These are phyloP conservation scores for Fusarium nanum DNA, from an alignment of 2,329 filamentous ascomycete species.

Conservation along the genomic window DNA sequence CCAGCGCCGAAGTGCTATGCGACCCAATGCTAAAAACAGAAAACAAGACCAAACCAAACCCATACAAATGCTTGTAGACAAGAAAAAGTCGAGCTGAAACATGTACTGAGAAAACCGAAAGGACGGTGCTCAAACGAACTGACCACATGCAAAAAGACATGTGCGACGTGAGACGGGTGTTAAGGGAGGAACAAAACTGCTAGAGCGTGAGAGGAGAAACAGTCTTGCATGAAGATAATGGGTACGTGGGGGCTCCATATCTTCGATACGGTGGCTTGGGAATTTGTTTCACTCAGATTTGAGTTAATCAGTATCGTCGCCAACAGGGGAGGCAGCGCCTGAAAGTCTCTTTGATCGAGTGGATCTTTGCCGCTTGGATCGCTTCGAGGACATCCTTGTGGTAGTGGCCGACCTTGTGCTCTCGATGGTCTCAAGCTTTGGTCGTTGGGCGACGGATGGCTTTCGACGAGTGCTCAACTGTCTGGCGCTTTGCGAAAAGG, in stretches of 20 bases:
- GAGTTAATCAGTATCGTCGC: conserved; percentile 52
- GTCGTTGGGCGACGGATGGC: conserved; percentile 53
- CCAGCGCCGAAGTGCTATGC: conserved; percentile 44
- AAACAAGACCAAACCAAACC: conserved; percentile 31
- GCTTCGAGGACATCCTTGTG: conserved; percentile 47
- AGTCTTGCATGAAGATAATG: conserved; percentile 22
- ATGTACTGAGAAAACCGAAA: conserved; percentile 26
- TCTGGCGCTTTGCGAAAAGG: conserved; percentile 43
- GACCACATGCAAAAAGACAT: conserved; percentile 5
- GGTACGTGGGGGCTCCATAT: conserved; percentile 17
- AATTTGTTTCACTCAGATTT: conserved; percentile 22
- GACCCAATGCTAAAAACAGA: conserved; percentile 39
- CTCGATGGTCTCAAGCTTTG: conserved; percentile 60
- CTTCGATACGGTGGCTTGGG: conserved; percentile 21
- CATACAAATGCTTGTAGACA: conserved; percentile 45
- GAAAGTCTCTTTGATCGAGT: conserved; percentile 47
- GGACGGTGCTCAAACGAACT: conserved; percentile 16
- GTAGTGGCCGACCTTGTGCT: conserved; percentile 54
- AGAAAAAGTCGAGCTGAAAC: conserved; percentile 26
- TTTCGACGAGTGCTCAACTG: conserved; percentile 41
- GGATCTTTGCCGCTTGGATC: conserved; percentile 48
- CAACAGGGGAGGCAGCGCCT: conserved; percentile 53
- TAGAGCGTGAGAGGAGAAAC: conserved; percentile 13
- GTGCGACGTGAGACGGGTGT: conserved; percentile 11
- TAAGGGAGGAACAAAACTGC: conserved; percentile 10